These are phyloP conservation scores for Pistacia integerrima DNA, from an alignment of 345 rosid genomes.

Conservation along the genomic window DNA sequence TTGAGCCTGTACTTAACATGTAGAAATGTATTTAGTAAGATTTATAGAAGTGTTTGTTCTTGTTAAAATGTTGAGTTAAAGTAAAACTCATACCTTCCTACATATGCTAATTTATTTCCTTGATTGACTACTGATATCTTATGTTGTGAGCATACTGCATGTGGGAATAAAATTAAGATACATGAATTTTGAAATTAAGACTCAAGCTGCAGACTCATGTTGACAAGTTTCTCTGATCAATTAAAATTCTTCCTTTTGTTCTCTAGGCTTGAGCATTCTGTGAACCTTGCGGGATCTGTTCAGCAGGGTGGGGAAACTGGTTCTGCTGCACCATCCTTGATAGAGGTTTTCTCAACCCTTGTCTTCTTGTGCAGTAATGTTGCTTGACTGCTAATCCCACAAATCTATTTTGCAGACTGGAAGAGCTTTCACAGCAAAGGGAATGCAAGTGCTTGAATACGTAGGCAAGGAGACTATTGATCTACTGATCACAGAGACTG, in stretches of 20 bases:
- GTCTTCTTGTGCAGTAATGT: conserved; percentile 17
- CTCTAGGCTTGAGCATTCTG: conserved; percentile 80
- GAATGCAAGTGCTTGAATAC: conserved; percentile 94
- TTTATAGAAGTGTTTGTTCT: no score
- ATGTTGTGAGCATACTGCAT: background rate
- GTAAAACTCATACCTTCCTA: background rate
- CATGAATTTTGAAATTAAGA: background rate
- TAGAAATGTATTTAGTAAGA: no score
- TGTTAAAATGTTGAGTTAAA: background rate
- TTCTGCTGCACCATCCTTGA: conserved; percentile 77
- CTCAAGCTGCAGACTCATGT: conserved; percentile 2
- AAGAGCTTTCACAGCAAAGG: conserved; percentile 89
- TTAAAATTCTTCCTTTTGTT: conserved; percentile 11
- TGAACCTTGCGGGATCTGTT: conserved; percentile 59
- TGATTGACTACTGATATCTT: background rate
- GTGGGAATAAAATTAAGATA: background rate
- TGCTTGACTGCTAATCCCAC: conserved; percentile 19
- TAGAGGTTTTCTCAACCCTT: conserved; percentile 62
- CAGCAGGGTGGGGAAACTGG: conserved; percentile 65
- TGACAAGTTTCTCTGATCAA: background rate
- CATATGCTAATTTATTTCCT: background rate
- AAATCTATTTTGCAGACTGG: conserved; percentile 61
- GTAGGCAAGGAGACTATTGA: conserved; percentile 98
- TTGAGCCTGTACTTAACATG: no score
- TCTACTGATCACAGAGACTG: conserved; percentile 83